Evolutionary conservation across 495 filamentous ascomycete species (phyloP), one percentile per base, ranked within the genome.

Genomic region (Aspergillus baeticus): DNA sequence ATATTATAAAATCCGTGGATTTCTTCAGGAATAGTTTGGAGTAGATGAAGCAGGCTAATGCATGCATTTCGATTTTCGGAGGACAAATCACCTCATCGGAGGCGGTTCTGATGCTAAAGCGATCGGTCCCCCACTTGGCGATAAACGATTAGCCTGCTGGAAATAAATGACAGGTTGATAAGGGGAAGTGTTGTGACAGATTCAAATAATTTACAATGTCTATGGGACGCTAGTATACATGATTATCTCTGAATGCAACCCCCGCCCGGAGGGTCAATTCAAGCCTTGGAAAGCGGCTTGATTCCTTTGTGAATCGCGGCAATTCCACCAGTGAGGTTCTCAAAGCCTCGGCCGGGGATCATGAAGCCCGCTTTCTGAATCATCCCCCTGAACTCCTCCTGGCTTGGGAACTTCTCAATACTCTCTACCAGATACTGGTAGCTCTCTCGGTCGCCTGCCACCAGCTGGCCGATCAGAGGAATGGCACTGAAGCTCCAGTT

Each of bases 351-450:
- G 1, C 89, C 90, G 17, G 87, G 91, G 45, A 95, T 83, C 67
- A 87, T 68, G 67, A 98, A 98, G 13, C 94, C 95, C 36, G 91
- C 93, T 55, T 87, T 85, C 66, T 83, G 73, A 65, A 98, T 94
- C 91, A 98, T 94, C 41, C 82, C 83, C 60, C 84, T 76, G 69
- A 92, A 98, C 64, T 90, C 84, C 46, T 81, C 75, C 78, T 98
- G 94, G 46, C 76, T 83, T 3, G 95, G 95, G 67, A 98, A 98
- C 37, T 81, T 76, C 77, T 96, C 92, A 75, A 98, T 98, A 73
- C 91, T 96, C 82, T 98, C 94, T 22, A 98, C 95, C 34, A 98
- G 74, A 76, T 98, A 98, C 82, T 98, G 95, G 71, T 98, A 98
- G 66, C 91, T 96, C 62, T 91, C 92, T 47, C 94, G 79, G 68